phyloP scores from a whole-genome alignment of 169 alveolate genomes.

The Plasmodium sp. region DNA sequence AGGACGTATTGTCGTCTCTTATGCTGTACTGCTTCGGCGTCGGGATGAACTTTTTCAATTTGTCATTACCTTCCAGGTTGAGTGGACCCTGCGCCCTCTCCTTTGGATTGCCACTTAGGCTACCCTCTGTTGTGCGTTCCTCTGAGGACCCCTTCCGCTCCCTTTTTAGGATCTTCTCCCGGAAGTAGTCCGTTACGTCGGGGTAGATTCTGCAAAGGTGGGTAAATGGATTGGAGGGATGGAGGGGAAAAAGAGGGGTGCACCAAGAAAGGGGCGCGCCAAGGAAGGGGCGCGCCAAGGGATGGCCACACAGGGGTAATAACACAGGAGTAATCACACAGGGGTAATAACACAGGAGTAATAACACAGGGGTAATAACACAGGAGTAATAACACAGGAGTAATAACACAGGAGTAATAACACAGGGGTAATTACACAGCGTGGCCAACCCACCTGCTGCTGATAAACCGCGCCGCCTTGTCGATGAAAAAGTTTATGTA shows the following conservation, averaged over 20 bases:
- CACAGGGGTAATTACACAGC: background rate
- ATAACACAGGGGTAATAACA: background rate
- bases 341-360: background rate
- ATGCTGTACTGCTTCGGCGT: slow-evolving; percentile 24
- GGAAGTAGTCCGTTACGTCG: slow-evolving; percentile 17
- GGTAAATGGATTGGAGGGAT: background rate
- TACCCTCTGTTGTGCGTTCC: background rate
- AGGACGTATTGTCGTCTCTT: slow-evolving; percentile 30
- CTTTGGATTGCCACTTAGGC: background rate
- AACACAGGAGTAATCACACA: background rate
- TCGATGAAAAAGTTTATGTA: slow-evolving; percentile 36
- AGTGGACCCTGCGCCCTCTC: background rate
- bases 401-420: background rate
- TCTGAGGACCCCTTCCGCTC: background rate
- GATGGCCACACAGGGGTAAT: background rate
- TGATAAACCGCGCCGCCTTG: slow-evolving; percentile 36
- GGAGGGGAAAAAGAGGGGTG: background rate
- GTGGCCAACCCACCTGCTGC: slow-evolving; percentile 2
- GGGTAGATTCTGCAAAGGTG: slow-evolving; percentile 38
- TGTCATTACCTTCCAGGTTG: background rate
- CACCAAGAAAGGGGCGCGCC: background rate
- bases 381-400: background rate
- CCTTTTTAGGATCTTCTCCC: background rate
- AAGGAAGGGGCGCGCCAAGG: background rate
- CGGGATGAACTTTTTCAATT: slow-evolving; percentile 28